Conservation (phyloP, 2,329 filamentous ascomycete genomes). For the Verticillium dahliae region DNA sequence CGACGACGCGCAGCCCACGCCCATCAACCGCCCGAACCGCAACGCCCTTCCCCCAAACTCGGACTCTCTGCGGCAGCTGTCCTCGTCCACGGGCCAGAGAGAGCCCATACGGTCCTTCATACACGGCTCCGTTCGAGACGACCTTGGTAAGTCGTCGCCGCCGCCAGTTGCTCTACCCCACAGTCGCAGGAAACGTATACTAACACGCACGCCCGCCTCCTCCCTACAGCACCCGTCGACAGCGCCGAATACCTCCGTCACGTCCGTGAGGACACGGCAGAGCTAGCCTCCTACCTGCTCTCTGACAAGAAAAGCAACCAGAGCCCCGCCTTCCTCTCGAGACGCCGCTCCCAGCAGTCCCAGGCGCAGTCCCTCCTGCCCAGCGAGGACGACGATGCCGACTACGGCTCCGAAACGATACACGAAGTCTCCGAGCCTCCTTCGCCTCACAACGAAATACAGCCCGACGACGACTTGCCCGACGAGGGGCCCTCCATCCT, state of each 20-base stretch:
- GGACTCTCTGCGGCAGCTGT: slow-evolving; percentile 25
- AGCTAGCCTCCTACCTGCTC: slow-evolving; percentile 76
- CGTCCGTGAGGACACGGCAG: slow-evolving; percentile 80
- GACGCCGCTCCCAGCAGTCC: slow-evolving; percentile 22
- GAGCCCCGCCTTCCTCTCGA: slow-evolving; percentile 38
- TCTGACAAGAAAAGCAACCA: slow-evolving; percentile 49
- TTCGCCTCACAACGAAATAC: slow-evolving; percentile 26
- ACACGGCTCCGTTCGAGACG: slow-evolving; percentile 56
- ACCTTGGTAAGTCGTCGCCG: slow-evolving; percentile 39
- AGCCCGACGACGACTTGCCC: slow-evolving; percentile 16
- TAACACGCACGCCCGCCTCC: background rate
- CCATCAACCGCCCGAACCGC: slow-evolving; percentile 12
- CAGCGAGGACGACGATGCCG: slow-evolving; percentile 16
- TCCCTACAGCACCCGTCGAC: slow-evolving; percentile 47
- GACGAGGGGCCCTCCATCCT: slow-evolving; percentile 37
- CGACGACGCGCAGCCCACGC: slow-evolving; percentile 17
- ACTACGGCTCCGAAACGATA: slow-evolving; percentile 42
- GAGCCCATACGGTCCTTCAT: slow-evolving; percentile 69
- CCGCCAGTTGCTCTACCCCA: too few relatives aligned
- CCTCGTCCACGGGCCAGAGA: slow-evolving; percentile 39
- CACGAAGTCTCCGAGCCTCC: slow-evolving; percentile 54
- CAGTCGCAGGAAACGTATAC: background rate
- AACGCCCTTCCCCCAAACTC: slow-evolving; percentile 13
- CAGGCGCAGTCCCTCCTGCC: background rate
- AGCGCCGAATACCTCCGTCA: slow-evolving; percentile 69